Evolutionary conservation across 257 asterid genomes (phyloP), one percentile per base, ranked within the genome.

Genomic region (Ligustrum vulgare): DNA sequence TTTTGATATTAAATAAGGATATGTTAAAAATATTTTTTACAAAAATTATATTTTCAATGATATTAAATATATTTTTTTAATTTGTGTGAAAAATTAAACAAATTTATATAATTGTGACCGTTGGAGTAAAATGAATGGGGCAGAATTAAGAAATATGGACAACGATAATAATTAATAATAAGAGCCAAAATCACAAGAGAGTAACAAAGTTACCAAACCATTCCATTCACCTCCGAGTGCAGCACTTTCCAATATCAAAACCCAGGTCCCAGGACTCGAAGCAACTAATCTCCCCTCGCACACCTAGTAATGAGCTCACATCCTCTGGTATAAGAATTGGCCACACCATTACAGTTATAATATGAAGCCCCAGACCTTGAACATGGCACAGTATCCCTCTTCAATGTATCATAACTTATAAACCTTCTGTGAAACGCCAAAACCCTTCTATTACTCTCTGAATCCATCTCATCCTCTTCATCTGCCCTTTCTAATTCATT

Each of bases 221-320:
- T 51, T 18, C 25, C 62, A 18, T 51, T 51, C 25, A 16, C 11
- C 62, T 15, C n/a, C n/a, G n/a, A n/a, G n/a, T n/a, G 25, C 62
- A 6, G 62, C 62, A 18, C 23, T 6, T n/a, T 16, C 11, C 54
- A 71, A 15, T 15, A 25, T 23, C 54, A 23, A 11, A 45, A 5
- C 1, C 71, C 35, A 79, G 33, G 80, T 3, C 1, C 71, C 35
- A 79, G 33, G 80, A n/a, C 4, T 45, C 20, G 70, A 71, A 47
- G 22, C 80, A 49, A 75, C 36, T 72, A 81, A 79, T 72, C 83
- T 20, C 90, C 84, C 62, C 97, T 88, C 2, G 85, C 92, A 74
- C 98, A 93, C 81, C 97, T 88, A 12, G 98, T 93, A 70, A 93
- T 91, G 28, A 87, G 72, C 82, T 93, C 91, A 79, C 98, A 93